Evolutionary conservation across 352 stramenopile species (phyloP).

Genomic region (Nothophytophthora sp.): DNA sequence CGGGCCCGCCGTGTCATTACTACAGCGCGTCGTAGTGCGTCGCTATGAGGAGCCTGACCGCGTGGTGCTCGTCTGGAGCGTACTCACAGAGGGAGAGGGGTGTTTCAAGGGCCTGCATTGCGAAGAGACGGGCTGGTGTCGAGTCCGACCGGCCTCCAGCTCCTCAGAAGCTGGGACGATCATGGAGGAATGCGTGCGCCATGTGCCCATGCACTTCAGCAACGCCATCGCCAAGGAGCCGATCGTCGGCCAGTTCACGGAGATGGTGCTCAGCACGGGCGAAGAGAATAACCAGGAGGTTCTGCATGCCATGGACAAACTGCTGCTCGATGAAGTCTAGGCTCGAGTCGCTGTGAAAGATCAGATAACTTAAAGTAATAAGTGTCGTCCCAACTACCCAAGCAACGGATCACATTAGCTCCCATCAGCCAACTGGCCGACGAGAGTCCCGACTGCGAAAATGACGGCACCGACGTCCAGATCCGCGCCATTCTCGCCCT

Average conservation of each 20-base stretch:
- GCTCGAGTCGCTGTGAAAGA: no score
- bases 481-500: no score
- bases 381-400: no score
- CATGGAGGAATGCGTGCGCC: constrained; percentile 24
- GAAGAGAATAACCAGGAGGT: constrained; percentile 23
- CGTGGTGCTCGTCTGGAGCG: constrained; percentile 61
- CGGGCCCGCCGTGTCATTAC: constrained; percentile 15
- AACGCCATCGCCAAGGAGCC: constrained; percentile 1
- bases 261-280: constrained; percentile 20
- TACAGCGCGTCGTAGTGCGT: constrained; percentile 35
- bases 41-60: constrained; percentile 47
- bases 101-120: constrained; percentile 26
- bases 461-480: no score
- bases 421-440: no score
- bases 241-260: constrained; percentile 24
- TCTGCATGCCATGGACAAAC: constrained; percentile 16
- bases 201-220: constrained; percentile 34
- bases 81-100: constrained; percentile 47
- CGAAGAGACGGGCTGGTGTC: constrained; percentile 31
- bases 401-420: no score
- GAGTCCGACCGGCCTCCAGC: constrained; percentile 9
- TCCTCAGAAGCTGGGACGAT: constrained; percentile 10
- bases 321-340: constrained; percentile 18
- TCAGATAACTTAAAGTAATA: no score
- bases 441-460: no score